phyloP scores from a whole-genome alignment of 1,139 yeast genomes.

The Pichia sp. region DNA sequence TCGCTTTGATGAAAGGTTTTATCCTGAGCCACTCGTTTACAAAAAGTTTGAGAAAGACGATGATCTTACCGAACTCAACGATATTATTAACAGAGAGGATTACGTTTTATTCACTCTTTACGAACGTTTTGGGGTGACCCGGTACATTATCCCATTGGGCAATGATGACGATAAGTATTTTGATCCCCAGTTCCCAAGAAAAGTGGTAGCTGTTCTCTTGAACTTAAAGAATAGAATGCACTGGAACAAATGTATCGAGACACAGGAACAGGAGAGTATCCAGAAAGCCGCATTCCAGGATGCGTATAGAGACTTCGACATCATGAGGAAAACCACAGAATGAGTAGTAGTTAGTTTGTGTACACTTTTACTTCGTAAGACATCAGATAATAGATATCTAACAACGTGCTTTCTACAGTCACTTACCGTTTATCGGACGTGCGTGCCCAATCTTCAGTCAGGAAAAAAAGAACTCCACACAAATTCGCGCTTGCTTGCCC shows the following conservation, averaged over 20 bases:
- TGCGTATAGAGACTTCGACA: slow-evolving; percentile 11
- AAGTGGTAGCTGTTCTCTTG: slow-evolving; percentile 58
- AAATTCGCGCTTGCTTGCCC: no score
- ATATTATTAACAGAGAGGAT: slow-evolving; percentile 32
- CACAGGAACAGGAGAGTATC: slow-evolving; percentile 46
- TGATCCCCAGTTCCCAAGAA: slow-evolving; percentile 74
- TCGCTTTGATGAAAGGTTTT: slow-evolving; percentile 36
- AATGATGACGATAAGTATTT: slow-evolving; percentile 26
- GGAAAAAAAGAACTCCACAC: no score
- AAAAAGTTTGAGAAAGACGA: slow-evolving; percentile 29
- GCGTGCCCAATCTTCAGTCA: no score
- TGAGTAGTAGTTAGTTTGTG: no score
- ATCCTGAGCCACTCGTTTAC: slow-evolving; percentile 36
- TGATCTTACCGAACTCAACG: slow-evolving; percentile 22
- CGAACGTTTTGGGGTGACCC: slow-evolving; percentile 9
- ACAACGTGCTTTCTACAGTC: no score
- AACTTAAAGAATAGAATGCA: slow-evolving; percentile 53
- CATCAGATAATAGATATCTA: no score
- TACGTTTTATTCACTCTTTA: slow-evolving; percentile 34
- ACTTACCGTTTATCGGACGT: no score
- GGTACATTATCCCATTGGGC: slow-evolving; percentile 25
- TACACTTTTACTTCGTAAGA: no score
- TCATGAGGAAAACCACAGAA: slow-evolving; percentile 1
- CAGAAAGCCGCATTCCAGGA: slow-evolving; percentile 32
- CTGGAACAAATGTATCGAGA: slow-evolving; percentile 71